These are phyloP conservation scores for Aspergillus cristatus DNA, from an alignment of 495 filamentous ascomycete species.

Conservation along the genomic window DNA sequence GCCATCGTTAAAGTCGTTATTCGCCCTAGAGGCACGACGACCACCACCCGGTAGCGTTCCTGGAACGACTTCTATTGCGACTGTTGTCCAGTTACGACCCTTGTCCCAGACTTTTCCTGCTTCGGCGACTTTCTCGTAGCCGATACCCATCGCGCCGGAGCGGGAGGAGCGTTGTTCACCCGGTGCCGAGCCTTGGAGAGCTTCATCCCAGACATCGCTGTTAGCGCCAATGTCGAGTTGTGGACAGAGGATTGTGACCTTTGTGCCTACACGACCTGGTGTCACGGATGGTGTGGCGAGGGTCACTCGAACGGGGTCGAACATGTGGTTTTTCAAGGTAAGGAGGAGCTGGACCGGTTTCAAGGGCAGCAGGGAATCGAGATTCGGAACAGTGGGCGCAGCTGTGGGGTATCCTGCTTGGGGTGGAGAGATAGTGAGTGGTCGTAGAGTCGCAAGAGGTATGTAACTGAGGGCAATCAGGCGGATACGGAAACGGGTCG, in stretches of 20 bases:
- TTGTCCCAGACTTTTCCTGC: slow-evolving; percentile 93
- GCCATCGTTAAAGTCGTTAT: slow-evolving; percentile 10
- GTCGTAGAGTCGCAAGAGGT: slow-evolving; percentile 63
- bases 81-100: slow-evolving; percentile 88
- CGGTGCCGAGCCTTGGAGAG: slow-evolving; percentile 44
- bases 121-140: slow-evolving; percentile 56
- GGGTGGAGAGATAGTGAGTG: slow-evolving; percentile 39
- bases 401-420: slow-evolving; percentile 12
- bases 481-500: slow-evolving; percentile 79
- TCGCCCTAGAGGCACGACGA: no score
- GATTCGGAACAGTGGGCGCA: slow-evolving; percentile 24
- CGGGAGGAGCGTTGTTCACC: slow-evolving; percentile 23
- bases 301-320: slow-evolving; percentile 77
- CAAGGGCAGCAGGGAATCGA: slow-evolving; percentile 50
- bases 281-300: slow-evolving; percentile 77
- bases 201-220: slow-evolving; percentile 94
- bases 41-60: slow-evolving; percentile 35
- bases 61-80: slow-evolving; percentile 85
- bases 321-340: slow-evolving; percentile 87
- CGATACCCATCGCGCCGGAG: slow-evolving; percentile 18
- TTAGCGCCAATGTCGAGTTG: slow-evolving; percentile 93
- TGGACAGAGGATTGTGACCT: slow-evolving; percentile 87
- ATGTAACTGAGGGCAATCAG: slow-evolving; percentile 86
- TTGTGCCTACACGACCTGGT: slow-evolving; percentile 64
- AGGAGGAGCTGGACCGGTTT: slow-evolving; percentile 74